Evolutionary conservation across 169 alveolate genomes (phyloP).

Genomic region (Babesia bigemina): DNA sequence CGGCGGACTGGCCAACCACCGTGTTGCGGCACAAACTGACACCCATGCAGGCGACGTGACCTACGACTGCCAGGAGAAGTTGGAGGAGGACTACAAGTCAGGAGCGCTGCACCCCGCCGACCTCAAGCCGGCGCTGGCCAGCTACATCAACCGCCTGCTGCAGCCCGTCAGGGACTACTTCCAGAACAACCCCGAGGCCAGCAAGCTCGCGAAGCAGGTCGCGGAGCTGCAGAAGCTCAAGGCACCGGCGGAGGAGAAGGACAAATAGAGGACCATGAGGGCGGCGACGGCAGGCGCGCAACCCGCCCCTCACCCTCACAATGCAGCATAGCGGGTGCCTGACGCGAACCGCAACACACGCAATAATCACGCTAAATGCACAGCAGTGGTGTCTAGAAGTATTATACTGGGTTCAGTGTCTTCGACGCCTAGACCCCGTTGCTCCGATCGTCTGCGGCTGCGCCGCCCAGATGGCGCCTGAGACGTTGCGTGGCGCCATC

Average conservation of each 20-base stretch:
- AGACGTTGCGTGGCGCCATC: too few relatives aligned
- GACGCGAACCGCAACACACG: too few relatives aligned
- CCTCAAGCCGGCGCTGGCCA: constrained; percentile 89
- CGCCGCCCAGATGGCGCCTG: too few relatives aligned
- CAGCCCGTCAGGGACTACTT: constrained; percentile 97
- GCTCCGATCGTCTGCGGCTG: too few relatives aligned
- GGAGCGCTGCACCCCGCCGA: constrained; percentile 96
- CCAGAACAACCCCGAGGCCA: constrained; percentile 71
- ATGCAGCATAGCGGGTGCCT: too few relatives aligned
- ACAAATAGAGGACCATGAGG: too few relatives aligned
- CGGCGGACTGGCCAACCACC: not conserved
- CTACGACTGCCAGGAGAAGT: constrained; percentile 84
- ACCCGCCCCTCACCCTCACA: too few relatives aligned
- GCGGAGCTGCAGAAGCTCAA: constrained; percentile 43
- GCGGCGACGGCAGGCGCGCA: too few relatives aligned
- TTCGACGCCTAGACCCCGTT: too few relatives aligned
- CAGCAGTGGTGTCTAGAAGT: too few relatives aligned
- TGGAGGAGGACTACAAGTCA: constrained; percentile 85
- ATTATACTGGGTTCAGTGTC: too few relatives aligned
- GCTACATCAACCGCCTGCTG: constrained; percentile 87
- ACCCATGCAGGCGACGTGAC: constrained; percentile 78
- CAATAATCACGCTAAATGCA: too few relatives aligned
- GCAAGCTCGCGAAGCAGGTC: constrained; percentile 40
- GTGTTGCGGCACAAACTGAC: not conserved
- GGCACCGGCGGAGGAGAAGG: not conserved